Conservation (phyloP, 345 rosid species). For the Rhodamnia rubescens region DNA sequence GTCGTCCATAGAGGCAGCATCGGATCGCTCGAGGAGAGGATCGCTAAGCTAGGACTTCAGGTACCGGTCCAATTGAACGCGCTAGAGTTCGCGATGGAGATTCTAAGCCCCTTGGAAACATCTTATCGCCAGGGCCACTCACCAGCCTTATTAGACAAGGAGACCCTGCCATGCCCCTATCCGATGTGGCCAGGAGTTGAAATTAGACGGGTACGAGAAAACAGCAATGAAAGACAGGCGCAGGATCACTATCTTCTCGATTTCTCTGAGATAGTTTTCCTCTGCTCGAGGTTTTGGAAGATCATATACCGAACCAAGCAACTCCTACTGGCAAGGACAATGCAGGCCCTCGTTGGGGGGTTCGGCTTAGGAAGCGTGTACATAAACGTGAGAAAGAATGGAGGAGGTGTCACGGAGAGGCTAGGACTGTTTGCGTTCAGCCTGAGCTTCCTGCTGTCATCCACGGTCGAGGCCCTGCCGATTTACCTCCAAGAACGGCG, state of each 20-base stretch:
- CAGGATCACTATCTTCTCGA: conserved; percentile 2
- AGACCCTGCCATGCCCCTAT: conserved; percentile 3
- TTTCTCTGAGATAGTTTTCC: conserved; percentile 40
- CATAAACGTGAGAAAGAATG: conserved; percentile 39
- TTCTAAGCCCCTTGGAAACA: conserved; percentile 32
- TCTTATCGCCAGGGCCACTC: conserved; percentile 8
- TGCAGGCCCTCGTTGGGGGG: conserved; percentile 84
- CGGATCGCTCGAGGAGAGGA: conserved; percentile 50
- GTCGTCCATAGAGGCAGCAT: conserved; percentile 52
- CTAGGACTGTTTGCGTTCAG: conserved; percentile 83
- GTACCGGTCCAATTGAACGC: conserved; percentile 64
- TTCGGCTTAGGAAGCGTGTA: conserved; percentile 73
- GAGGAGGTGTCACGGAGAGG: conserved; percentile 58
- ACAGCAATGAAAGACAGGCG: background rate
- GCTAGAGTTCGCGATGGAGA: conserved; percentile 81
- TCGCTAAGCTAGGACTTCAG: conserved; percentile 41
- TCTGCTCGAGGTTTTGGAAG: conserved; percentile 78
- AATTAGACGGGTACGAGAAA: background rate
- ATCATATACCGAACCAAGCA: conserved; percentile 78
- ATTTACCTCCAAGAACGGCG: conserved; percentile 79
- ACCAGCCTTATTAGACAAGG: background rate
- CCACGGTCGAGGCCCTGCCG: conserved; percentile 91
- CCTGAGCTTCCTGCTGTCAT: conserved; percentile 78
- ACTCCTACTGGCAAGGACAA: conserved; percentile 62
- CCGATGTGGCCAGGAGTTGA: conserved; percentile 24